Percentiles rank a stretch among this genome's conserved stretches.
phyloP scores from a whole-genome alignment of 306 rosid species.

The Quercus ilex region DNA sequence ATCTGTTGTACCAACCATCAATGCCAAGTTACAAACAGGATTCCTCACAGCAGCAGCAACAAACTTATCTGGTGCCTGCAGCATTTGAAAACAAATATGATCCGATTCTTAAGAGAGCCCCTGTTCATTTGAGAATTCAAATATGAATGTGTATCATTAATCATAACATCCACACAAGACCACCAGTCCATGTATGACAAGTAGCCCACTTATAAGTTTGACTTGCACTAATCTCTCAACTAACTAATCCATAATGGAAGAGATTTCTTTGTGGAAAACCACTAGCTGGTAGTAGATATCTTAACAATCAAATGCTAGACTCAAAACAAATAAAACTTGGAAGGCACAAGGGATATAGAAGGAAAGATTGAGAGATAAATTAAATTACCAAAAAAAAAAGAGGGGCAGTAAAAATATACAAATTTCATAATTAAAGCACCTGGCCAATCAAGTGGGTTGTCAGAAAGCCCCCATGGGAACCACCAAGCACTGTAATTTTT shows the following conservation, averaged over 20 bases:
- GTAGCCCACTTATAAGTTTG: neutral
- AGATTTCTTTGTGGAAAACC: neutral
- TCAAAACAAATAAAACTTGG: neutral
- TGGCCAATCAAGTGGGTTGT: slow-evolving; percentile 98
- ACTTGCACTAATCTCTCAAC: neutral
- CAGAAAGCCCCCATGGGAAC: slow-evolving; percentile 96
- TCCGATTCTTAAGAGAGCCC: neutral
- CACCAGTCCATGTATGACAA: neutral
- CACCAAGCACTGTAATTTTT: slow-evolving; percentile 80
- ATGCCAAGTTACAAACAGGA: slow-evolving; percentile 71
- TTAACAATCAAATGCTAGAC: neutral
- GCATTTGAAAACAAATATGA: slow-evolving; percentile 18
- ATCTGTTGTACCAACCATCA: slow-evolving; percentile 81
- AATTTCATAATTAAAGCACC: slow-evolving; percentile 37
- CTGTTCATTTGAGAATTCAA: neutral
- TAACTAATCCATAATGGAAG: neutral
- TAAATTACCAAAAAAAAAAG: neutral
- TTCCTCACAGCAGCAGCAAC: slow-evolving; percentile 66
- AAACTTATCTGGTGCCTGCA: slow-evolving; percentile 82
- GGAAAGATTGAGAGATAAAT: neutral
- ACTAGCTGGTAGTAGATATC: neutral
- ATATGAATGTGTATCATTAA: neutral
- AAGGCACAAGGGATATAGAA: neutral
- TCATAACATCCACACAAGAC: neutral
- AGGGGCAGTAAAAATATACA: neutral